A percentile compares a stretch with the other conserved stretches of the same genome.
Evolutionary conservation across 441 rosid genomes (phyloP).

Genomic region (Capsella rubella): DNA sequence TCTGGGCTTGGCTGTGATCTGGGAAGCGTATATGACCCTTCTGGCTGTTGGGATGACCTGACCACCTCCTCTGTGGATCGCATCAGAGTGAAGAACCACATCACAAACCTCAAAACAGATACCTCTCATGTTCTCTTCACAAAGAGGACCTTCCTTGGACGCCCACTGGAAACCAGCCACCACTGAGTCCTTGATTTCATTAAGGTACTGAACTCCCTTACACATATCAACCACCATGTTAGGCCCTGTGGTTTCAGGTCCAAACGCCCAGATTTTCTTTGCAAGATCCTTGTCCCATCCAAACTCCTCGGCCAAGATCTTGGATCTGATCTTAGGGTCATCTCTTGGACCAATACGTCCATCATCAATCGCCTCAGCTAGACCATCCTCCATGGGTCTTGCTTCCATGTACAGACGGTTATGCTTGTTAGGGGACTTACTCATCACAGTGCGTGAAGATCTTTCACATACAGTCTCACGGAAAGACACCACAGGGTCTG

Average conservation of each 20-base stretch:
- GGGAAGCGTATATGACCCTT: slow-evolving; percentile 47
- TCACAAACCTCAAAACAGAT: slow-evolving; percentile 46
- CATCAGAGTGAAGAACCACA: slow-evolving; percentile 49
- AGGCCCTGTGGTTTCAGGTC: slow-evolving; percentile 51
- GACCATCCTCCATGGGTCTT: slow-evolving; percentile 48
- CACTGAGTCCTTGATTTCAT: slow-evolving; percentile 48
- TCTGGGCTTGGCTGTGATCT: slow-evolving; percentile 48
- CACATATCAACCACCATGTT: slow-evolving; percentile 53
- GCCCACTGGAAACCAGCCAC: slow-evolving; percentile 53
- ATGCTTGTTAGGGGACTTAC: slow-evolving; percentile 49
- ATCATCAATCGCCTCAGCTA: slow-evolving; percentile 48
- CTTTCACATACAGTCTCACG: slow-evolving; percentile 49
- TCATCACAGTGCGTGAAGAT: slow-evolving; percentile 46
- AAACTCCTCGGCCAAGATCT: slow-evolving; percentile 49
- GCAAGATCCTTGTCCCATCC: slow-evolving; percentile 52
- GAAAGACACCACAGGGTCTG: slow-evolving; percentile 49
- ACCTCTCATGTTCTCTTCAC: slow-evolving; percentile 50
- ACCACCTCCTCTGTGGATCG: slow-evolving; percentile 51
- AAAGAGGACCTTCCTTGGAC: slow-evolving; percentile 46
- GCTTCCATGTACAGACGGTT: slow-evolving; percentile 52
- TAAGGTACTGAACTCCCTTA: slow-evolving; percentile 50
- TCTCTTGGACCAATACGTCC: slow-evolving; percentile 51
- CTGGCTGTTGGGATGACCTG: slow-evolving; percentile 49
- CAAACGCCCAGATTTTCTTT: slow-evolving; percentile 51
- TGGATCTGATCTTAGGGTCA: slow-evolving; percentile 47